Evolutionary conservation across 2,329 filamentous ascomycete genomes (phyloP), one percentile per base, ranked within the genome.

Genomic region (Colletotrichum falcatum): DNA sequence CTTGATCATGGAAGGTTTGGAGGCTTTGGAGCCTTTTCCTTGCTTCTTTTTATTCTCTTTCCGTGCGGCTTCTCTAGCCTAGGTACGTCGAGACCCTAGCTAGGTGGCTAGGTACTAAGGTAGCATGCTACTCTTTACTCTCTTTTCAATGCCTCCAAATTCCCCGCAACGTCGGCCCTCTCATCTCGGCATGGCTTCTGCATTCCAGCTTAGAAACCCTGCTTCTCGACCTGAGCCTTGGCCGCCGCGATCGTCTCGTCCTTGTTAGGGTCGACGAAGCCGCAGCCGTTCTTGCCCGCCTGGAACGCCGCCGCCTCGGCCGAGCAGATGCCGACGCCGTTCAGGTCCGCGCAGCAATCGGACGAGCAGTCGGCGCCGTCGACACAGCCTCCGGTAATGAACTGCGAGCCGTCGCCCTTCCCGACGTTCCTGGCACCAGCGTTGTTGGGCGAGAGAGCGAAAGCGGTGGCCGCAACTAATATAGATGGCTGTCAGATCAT

Each of bases 201-300:
- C 64, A 53, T 71, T 70, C 48, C 65, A 65, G 60, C 62, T 61
- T 71, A 64, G 42, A 71, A 72, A 44, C 71, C 71, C 56, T 68
- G 67, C 59, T 61, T 67, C 46, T 56, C 14, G 18, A 66, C 68
- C 61, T 72, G 71, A 35, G 63, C 63, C 63, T 64, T 16, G 7
- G 71, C 71, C n/a, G 68, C 68, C 18, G 68, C 71, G 35, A 72
- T 72, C 20, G 71, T 72, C 14, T 49, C 48, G 8, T 33, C 60
- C 28, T 48, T 39, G 26, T 72, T 71, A 18, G 71, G 71, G 58
- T 78, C 76, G 18, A 68, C 62, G 56, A 80, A 80, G 14, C 76
- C 77, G 48, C 79, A 81, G 14, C 79, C 79, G 26, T 74, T 74
- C 74, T 80, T 80, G 66, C 78, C 78, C 26, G 75, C 73, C 56